phyloP scores from a whole-genome alignment of 257 asterid genomes.

The Solanum sparsipilum region DNA sequence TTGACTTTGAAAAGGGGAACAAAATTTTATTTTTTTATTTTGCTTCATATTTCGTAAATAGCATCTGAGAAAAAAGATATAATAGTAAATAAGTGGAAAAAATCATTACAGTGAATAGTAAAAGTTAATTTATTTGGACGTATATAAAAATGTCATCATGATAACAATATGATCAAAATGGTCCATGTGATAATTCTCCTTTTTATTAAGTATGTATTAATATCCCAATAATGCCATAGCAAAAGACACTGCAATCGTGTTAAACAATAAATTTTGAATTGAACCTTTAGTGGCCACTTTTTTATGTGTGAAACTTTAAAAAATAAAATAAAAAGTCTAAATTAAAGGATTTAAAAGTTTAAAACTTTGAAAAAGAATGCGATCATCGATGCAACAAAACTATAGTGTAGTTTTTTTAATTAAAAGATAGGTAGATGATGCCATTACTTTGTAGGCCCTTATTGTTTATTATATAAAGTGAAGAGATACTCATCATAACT shows the following conservation, averaged over 20 bases:
- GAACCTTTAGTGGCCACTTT: conserved; percentile 7
- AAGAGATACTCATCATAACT: not conserved
- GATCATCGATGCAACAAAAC: not conserved
- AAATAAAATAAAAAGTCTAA: not conserved
- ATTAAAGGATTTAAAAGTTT: not conserved
- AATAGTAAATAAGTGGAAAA: not conserved
- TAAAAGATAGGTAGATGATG: not conserved
- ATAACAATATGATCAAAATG: conserved; percentile 5
- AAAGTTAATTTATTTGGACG: not conserved
- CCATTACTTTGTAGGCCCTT: conserved; percentile 4
- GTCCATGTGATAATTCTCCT: not conserved
- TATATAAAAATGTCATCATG: not conserved
- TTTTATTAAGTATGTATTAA: not conserved
- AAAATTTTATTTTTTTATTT: not conserved
- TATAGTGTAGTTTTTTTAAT: not conserved
- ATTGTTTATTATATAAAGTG: not conserved
- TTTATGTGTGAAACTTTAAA: not conserved
- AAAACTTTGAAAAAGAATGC: not conserved
- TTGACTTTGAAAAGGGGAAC: not conserved
- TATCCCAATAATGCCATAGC: conserved; percentile 30
- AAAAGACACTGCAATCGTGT: conserved; percentile 10
- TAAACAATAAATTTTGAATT: conserved; percentile 9
- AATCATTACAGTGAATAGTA: not conserved
- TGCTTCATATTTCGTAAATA: not conserved
- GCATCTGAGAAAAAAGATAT: not conserved